phyloP scores from a whole-genome alignment of 495 filamentous ascomycete species.

The Cercophora sp. region DNA sequence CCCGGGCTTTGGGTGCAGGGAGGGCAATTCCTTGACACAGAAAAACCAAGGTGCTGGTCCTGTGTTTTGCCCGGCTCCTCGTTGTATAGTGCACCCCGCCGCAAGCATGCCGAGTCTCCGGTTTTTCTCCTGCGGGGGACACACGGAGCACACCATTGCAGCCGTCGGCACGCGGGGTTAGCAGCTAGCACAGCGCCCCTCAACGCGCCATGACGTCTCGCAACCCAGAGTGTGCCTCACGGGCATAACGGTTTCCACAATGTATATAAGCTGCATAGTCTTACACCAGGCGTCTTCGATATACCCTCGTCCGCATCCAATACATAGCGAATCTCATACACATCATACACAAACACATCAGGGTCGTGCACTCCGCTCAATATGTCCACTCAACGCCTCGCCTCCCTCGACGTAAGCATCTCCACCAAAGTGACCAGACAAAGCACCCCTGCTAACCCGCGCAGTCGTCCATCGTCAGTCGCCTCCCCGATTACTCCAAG shows the following conservation, averaged over 20 bases:
- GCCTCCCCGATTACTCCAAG: slow-evolving; percentile 63
- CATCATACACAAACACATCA: background rate
- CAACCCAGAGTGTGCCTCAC: no score
- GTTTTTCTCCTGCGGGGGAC: slow-evolving; percentile 26
- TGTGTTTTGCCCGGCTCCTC: background rate
- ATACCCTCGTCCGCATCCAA: background rate
- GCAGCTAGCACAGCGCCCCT: background rate
- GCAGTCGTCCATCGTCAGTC: slow-evolving; percentile 38
- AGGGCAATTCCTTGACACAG: slow-evolving; percentile 15
- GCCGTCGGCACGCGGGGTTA: slow-evolving; percentile 13
- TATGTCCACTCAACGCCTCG: slow-evolving; percentile 27
- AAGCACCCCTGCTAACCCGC: slow-evolving; percentile 5
- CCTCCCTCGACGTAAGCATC: slow-evolving; percentile 30
- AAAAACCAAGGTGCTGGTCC: slow-evolving; percentile 3
- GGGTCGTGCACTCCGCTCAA: background rate
- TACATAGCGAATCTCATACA: background rate
- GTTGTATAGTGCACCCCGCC: slow-evolving; percentile 12
- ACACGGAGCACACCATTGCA: slow-evolving; percentile 4
- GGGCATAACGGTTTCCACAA: background rate
- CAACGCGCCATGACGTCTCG: slow-evolving; percentile 7
- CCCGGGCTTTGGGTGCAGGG: background rate
- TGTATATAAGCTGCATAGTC: background rate
- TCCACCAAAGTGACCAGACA: background rate
- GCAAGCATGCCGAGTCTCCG: slow-evolving; percentile 25
- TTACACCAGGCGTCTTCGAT: background rate